Evolutionary conservation across 2,329 filamentous ascomycete genomes (phyloP).

Genomic region (Neonectria hederae): DNA sequence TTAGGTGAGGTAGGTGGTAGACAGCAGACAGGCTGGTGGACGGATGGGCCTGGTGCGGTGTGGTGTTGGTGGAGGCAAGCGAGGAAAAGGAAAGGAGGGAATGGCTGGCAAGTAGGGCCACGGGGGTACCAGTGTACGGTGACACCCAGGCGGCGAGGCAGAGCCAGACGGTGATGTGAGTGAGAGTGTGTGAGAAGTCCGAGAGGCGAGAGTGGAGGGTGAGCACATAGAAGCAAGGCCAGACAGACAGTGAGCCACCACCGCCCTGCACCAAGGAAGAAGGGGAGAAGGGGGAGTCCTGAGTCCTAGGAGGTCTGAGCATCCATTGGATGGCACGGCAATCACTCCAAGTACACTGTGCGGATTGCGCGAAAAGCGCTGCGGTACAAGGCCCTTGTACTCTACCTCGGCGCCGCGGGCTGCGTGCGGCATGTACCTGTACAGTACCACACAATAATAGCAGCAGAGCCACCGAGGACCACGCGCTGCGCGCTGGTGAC

Average conservation of each 20-base stretch:
- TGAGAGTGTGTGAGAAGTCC: conserved; percentile 16
- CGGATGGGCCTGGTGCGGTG: neutral
- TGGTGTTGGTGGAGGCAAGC: conserved; percentile 8
- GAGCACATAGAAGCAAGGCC: conserved; percentile 5
- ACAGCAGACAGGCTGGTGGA: neutral
- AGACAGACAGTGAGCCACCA: conserved; percentile 13
- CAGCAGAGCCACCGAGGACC: conserved; percentile 36
- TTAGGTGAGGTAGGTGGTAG: conserved; percentile 12
- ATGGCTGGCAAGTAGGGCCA: conserved; percentile 4
- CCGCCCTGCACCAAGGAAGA: neutral
- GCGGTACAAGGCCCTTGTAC: conserved; percentile 49
- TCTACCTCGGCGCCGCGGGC: conserved; percentile 48
- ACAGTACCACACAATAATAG: conserved; percentile 51
- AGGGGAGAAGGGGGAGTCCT: conserved; percentile 8
- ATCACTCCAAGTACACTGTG: conserved; percentile 49
- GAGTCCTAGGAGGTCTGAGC: conserved; percentile 38
- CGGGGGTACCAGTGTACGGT: conserved; percentile 8
- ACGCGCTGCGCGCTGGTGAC: conserved; percentile 32
- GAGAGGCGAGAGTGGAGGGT: conserved; percentile 19
- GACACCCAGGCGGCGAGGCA: conserved; percentile 13
- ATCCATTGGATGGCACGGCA: conserved; percentile 24
- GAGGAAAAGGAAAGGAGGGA: conserved; percentile 9
- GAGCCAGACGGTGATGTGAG: conserved; percentile 15
- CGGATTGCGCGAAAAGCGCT: conserved; percentile 24
- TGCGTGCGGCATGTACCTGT: conserved; percentile 47